These are phyloP conservation scores for Zarea fungicola DNA, from an alignment of 2,329 filamentous ascomycete species.

Conservation along the genomic window DNA sequence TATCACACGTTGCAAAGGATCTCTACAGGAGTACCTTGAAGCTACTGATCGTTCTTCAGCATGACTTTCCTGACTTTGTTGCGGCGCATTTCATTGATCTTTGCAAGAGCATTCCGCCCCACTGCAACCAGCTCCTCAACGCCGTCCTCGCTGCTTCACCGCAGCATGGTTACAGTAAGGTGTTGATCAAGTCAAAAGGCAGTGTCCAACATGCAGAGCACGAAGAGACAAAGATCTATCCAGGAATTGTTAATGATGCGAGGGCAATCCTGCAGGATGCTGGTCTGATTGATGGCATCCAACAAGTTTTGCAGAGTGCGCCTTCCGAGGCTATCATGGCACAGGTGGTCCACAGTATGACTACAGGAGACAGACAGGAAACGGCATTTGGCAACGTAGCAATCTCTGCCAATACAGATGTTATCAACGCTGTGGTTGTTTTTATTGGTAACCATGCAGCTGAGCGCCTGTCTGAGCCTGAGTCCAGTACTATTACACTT, in stretches of 20 bases:
- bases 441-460: constrained; percentile 74
- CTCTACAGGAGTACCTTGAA: constrained; percentile 81
- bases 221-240: constrained; percentile 69
- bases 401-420: constrained; percentile 61
- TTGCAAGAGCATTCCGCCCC: constrained; percentile 72
- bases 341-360: constrained; percentile 69
- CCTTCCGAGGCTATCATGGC: constrained; percentile 68
- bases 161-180: constrained; percentile 61
- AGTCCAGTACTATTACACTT: constrained; percentile 50
- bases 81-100: constrained; percentile 81
- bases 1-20: constrained; percentile 67
- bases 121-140: constrained; percentile 84
- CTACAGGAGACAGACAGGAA: constrained; percentile 50
- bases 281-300: constrained; percentile 55
- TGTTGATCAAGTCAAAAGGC: constrained; percentile 52
- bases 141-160: constrained; percentile 79
- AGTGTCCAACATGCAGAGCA: constrained; percentile 65
- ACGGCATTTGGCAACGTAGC: constrained; percentile 62
- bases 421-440: constrained; percentile 79
- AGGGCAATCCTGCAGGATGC: constrained; percentile 46
- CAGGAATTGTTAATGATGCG: constrained; percentile 60
- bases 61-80: constrained; percentile 92
- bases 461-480: constrained; percentile 51
- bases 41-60: constrained; percentile 77
- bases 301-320: constrained; percentile 55